These are phyloP conservation scores for Ophiostoma quercus DNA, from an alignment of 2,329 filamentous ascomycete species.

Conservation along the genomic window DNA sequence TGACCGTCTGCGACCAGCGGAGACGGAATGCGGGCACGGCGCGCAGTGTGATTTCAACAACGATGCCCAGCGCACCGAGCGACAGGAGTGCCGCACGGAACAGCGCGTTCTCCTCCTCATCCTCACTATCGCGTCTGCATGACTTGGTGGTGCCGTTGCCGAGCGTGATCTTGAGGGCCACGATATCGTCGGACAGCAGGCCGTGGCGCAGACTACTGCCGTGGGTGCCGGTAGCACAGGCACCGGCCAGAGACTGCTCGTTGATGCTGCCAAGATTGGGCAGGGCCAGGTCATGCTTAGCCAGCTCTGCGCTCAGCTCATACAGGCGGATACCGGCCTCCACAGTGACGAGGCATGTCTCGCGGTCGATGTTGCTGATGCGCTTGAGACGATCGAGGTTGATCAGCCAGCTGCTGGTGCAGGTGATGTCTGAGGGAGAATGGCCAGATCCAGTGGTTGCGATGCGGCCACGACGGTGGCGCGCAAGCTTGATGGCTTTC, in stretches of 20 bases:
- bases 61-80: slow-evolving; percentile 83
- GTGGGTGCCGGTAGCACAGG: slow-evolving; percentile 89
- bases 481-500: slow-evolving; percentile 74
- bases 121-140: slow-evolving; percentile 55
- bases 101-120: slow-evolving; percentile 62
- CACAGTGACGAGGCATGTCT: slow-evolving; percentile 63
- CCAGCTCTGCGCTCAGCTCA: slow-evolving; percentile 67
- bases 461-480: slow-evolving; percentile 72
- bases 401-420: slow-evolving; percentile 88
- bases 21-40: slow-evolving; percentile 78
- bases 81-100: slow-evolving; percentile 86
- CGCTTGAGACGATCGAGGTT: slow-evolving; percentile 81
- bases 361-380: slow-evolving; percentile 63
- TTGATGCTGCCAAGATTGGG: slow-evolving; percentile 93
- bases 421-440: slow-evolving; percentile 86
- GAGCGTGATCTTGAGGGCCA: slow-evolving; percentile 71
- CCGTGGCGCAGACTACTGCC: slow-evolving; percentile 82
- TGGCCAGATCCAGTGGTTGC: slow-evolving; percentile 87
- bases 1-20: slow-evolving; percentile 76
- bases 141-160: slow-evolving; percentile 66
- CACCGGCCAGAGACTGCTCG: slow-evolving; percentile 85
- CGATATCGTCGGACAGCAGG: slow-evolving; percentile 72
- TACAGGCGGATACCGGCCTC: slow-evolving; percentile 84
- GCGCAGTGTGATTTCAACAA: slow-evolving; percentile 81
- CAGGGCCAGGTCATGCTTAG: slow-evolving; percentile 72